Evolutionary conservation across 192 early-diverging fungal genomes (phyloP).

Genomic region (Entomortierella beljakovae): DNA sequence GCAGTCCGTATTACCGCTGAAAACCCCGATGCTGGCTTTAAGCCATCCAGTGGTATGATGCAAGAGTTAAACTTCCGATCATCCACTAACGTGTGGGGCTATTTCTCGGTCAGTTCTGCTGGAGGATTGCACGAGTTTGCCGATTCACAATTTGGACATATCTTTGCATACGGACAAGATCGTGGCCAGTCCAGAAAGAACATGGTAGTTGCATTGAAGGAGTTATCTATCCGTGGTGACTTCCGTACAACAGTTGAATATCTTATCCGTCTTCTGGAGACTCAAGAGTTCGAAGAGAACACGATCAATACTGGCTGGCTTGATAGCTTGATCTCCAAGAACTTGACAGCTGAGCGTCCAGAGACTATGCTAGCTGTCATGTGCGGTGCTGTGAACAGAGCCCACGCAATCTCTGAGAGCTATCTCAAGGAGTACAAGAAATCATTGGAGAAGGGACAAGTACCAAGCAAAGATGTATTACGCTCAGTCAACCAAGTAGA

Average conservation of each 20-base stretch:
- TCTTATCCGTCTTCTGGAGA: slow-evolving; percentile 93
- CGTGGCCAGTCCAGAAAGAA: slow-evolving; percentile 94
- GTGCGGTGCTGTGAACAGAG: slow-evolving; percentile 92
- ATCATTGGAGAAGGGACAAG: slow-evolving; percentile 94
- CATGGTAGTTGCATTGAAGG: slow-evolving; percentile 97
- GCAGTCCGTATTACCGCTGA: slow-evolving; percentile 98
- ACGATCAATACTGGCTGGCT: slow-evolving; percentile 96
- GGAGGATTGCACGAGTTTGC: slow-evolving; percentile 99
- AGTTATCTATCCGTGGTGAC: slow-evolving; percentile 97
- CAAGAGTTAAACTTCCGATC: slow-evolving; percentile 97
- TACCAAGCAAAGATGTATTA: slow-evolving; percentile 81
- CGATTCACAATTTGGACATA: slow-evolving; percentile 99
- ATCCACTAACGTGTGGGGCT: slow-evolving; percentile 99
- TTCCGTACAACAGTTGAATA: slow-evolving; percentile 99
- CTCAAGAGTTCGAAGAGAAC: slow-evolving; percentile 89
- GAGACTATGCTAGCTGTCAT: slow-evolving; percentile 91
- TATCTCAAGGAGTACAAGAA: slow-evolving; percentile 80
- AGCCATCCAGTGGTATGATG: slow-evolving; percentile 96
- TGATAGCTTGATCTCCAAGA: slow-evolving; percentile 90
- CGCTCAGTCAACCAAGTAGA: slow-evolving; percentile 82
- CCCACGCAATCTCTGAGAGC: slow-evolving; percentile 72
- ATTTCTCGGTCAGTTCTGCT: slow-evolving; percentile 94
- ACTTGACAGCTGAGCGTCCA: slow-evolving; percentile 91
- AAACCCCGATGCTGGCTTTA: slow-evolving; percentile 99
- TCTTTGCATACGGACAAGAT: slow-evolving; percentile 97